Evolutionary conservation across 148 eudicot genomes (phyloP).

Genomic region (Rheum nobile): DNA sequence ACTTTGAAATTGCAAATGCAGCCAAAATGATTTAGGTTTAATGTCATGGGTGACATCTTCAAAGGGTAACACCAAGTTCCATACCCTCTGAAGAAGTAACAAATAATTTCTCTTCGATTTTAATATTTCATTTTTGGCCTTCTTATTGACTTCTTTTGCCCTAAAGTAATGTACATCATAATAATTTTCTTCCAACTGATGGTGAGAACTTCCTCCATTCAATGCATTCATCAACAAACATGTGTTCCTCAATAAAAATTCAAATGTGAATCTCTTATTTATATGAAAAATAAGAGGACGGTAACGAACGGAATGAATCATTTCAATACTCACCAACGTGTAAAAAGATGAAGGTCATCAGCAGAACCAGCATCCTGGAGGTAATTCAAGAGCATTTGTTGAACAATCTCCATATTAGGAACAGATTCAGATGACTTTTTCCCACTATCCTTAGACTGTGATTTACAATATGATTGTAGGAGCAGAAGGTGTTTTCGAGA

Average conservation of each 20-base stretch:
- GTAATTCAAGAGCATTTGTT: conserved; percentile 88
- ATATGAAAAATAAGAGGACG: background rate
- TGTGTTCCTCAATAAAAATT: background rate
- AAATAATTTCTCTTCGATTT: background rate
- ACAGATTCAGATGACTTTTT: conserved; percentile 36
- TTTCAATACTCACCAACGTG: conserved; percentile 53
- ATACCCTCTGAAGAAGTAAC: background rate
- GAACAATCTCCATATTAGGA: conserved; percentile 62
- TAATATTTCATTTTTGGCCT: background rate
- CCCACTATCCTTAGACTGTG: conserved; percentile 42
- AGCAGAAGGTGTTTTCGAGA: conserved; percentile 60
- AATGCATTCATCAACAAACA: background rate
- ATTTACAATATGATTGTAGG: conserved; percentile 54
- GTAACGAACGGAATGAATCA: background rate
- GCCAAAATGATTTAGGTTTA: background rate
- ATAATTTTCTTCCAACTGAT: background rate
- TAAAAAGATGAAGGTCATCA: conserved; percentile 72
- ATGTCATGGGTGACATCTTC: background rate
- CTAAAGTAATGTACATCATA: background rate
- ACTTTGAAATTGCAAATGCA: background rate
- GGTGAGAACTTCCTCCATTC: background rate
- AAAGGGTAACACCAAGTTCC: background rate
- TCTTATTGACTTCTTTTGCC: background rate
- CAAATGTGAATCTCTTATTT: background rate
- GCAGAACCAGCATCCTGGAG: conserved; percentile 62